These are phyloP conservation scores for Lactarius sanguifluus DNA, from an alignment of 768 basidiomycete genomes.

Conservation along the genomic window DNA sequence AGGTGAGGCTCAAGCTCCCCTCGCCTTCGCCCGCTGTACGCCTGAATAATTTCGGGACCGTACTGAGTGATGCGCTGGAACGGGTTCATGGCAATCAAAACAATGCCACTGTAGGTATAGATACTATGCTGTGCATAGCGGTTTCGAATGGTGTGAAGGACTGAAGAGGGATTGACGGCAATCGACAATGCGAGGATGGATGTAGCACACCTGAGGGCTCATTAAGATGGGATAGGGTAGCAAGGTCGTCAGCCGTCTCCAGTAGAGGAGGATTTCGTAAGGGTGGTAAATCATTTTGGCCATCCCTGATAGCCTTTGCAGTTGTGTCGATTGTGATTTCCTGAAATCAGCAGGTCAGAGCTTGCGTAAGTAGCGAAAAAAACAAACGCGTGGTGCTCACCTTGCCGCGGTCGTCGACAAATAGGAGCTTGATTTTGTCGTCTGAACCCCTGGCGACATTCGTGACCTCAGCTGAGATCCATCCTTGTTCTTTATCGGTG, in stretches of 20 bases:
- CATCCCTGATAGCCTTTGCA: constrained; percentile 75
- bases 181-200: constrained; percentile 3
- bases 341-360: constrained; percentile 41
- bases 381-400: constrained; percentile 42
- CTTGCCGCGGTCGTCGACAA: constrained; percentile 91
- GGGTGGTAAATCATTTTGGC: constrained; percentile 81
- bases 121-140: constrained; percentile 97
- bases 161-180: constrained; percentile 41
- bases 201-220: constrained; percentile 82
- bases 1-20: constrained; percentile 97
- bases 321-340: constrained; percentile 80
- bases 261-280: constrained; percentile 94
- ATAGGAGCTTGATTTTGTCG: constrained; percentile 79
- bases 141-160: constrained; percentile 94
- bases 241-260: constrained; percentile 97
- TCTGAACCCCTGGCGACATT: constrained; percentile 60
- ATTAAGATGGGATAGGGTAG: constrained; percentile 96
- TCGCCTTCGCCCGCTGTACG: constrained; percentile 87
- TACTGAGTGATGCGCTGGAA: constrained; percentile 98
- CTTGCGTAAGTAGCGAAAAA: constrained; percentile 13
- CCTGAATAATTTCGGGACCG: constrained; percentile 95
- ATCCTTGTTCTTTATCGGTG: constrained; percentile 90
- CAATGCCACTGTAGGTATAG: constrained; percentile 98
- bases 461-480: constrained; percentile 87
- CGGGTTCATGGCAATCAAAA: constrained; percentile 97